phyloP scores from a whole-genome alignment of 2,329 filamentous ascomycete species.

The Penicillium glabrum region DNA sequence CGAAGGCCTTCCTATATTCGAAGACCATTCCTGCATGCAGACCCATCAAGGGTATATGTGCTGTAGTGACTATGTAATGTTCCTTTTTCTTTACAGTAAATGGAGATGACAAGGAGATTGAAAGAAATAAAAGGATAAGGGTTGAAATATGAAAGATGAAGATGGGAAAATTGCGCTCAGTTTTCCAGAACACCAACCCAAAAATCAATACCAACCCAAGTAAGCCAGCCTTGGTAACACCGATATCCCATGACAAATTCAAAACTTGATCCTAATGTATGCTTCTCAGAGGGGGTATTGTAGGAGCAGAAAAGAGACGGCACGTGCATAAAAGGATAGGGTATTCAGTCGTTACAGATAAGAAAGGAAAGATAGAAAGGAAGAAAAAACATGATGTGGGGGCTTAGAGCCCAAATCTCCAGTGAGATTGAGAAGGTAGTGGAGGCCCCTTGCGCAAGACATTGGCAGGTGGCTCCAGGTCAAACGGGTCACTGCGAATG shows the following conservation, averaged over 20 bases:
- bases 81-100: too few relatives aligned
- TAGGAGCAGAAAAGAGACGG: too few relatives aligned
- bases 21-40: too few relatives aligned
- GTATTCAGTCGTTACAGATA: neutral
- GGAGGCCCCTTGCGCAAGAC: constrained; percentile 23
- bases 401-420: neutral
- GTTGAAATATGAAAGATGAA: neutral
- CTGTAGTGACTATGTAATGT: too few relatives aligned
- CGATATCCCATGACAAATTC: neutral
- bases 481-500: constrained; percentile 37
- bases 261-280: neutral
- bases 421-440: neutral
- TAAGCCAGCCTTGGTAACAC: neutral
- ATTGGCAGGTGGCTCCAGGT: constrained; percentile 34
- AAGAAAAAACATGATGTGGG: neutral
- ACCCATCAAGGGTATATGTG: too few relatives aligned
- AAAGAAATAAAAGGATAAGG: neutral
- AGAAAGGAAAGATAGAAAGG: neutral
- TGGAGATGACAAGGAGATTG: too few relatives aligned
- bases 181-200: neutral
- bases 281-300: neutral
- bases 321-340: neutral
- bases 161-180: neutral
- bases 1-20: too few relatives aligned
- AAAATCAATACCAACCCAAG: neutral